phyloP scores from a whole-genome alignment of 305 asterid species.

The Fraxinus angustifolia region DNA sequence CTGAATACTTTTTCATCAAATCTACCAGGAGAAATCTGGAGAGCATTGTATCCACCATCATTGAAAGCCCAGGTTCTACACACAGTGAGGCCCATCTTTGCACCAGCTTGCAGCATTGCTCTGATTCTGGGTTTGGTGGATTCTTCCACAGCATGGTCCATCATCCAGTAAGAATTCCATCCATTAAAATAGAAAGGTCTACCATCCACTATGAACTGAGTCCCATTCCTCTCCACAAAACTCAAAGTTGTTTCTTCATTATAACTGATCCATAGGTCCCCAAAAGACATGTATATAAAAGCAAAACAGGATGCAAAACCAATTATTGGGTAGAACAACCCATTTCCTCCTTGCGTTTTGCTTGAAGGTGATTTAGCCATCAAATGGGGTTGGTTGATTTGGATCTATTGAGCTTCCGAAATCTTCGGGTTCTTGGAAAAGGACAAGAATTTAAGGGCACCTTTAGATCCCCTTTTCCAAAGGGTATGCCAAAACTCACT shows the following conservation, averaged over 20 bases:
- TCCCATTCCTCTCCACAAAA: slow-evolving; percentile 91
- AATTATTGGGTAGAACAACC: slow-evolving; percentile 75
- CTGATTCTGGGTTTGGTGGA: slow-evolving; percentile 54
- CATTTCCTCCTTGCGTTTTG: slow-evolving; percentile 65
- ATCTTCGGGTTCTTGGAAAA: slow-evolving; percentile 23
- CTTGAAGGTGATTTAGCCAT: slow-evolving; percentile 26
- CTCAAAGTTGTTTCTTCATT: slow-evolving; percentile 47
- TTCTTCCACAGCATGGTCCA: slow-evolving; percentile 88
- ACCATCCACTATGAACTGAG: slow-evolving; percentile 84
- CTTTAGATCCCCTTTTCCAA: slow-evolving; percentile 37
- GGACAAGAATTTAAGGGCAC: slow-evolving; percentile 28
- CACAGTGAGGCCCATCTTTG: slow-evolving; percentile 93
- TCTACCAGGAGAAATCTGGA: slow-evolving; percentile 83
- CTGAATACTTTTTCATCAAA: slow-evolving; percentile 79
- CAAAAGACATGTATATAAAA: slow-evolving; percentile 73
- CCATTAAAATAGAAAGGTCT: slow-evolving; percentile 84
- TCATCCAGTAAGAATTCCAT: slow-evolving; percentile 99
- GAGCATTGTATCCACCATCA: slow-evolving; percentile 92
- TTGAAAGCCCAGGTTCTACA: slow-evolving; percentile 98
- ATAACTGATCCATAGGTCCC: slow-evolving; percentile 62
- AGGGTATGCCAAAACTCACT: slow-evolving; percentile 26
- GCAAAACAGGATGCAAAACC: slow-evolving; percentile 82
- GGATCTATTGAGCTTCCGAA: slow-evolving; percentile 32
- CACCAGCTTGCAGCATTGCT: slow-evolving; percentile 69
- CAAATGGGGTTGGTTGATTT: slow-evolving; percentile 13